Conservation (phyloP, 495 filamentous ascomycete species). For the Penicillium silybi region DNA sequence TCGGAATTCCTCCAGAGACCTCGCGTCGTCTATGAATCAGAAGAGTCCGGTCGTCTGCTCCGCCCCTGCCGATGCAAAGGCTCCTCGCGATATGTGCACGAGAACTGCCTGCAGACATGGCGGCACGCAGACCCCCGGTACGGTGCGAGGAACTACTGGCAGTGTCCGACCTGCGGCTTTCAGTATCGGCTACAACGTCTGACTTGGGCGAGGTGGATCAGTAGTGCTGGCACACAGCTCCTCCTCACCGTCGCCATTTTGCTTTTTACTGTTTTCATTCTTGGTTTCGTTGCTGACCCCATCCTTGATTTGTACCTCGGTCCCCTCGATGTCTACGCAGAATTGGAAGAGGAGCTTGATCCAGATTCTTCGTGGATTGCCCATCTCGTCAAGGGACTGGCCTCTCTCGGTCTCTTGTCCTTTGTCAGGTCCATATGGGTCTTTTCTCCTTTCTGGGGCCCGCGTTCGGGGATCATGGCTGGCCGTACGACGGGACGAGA, state of each 20-base stretch:
- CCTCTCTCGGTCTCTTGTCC: conserved; percentile 78
- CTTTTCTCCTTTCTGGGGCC: conserved; percentile 58
- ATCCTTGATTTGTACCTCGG: conserved; percentile 87
- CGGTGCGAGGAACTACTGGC: conserved; percentile 68
- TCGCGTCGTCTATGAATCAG: conserved; percentile 70
- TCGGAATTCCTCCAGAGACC: conserved; percentile 60
- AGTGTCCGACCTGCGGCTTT: conserved; percentile 86
- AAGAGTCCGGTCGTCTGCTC: conserved; percentile 74
- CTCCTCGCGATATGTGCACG: conserved; percentile 88
- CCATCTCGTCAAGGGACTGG: conserved; percentile 85
- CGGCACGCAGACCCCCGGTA: conserved; percentile 67
- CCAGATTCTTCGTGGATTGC: conserved; percentile 58
- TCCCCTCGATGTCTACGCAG: conserved; percentile 50
- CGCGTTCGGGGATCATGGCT: neutral
- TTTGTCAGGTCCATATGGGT: conserved; percentile 77
- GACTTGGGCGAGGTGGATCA: conserved; percentile 68
- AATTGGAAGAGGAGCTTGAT: conserved; percentile 19
- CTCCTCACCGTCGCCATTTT: conserved; percentile 66
- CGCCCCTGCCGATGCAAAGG: conserved; percentile 93
- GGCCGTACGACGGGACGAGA: conserved; percentile 19
- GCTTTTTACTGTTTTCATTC: conserved; percentile 63
- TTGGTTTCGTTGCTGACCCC: conserved; percentile 90
- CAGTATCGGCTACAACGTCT: conserved; percentile 78
- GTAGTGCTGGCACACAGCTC: conserved; percentile 61
- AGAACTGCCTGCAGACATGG: conserved; percentile 88